These are phyloP conservation scores for Aspergillus sp. DNA, from an alignment of 2,329 filamentous ascomycete species.

Conservation along the genomic window DNA sequence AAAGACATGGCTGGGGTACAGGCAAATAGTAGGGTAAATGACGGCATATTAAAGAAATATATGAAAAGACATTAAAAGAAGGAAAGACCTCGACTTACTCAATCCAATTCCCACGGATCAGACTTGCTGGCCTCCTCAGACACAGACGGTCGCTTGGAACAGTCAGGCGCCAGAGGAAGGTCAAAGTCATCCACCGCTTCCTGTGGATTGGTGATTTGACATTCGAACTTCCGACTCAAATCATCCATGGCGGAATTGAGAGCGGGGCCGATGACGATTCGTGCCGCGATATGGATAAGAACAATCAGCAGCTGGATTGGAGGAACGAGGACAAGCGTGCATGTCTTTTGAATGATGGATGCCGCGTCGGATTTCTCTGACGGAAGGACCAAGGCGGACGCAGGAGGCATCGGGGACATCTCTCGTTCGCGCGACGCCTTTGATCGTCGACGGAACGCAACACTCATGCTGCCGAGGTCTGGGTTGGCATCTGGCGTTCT, in stretches of 20 bases:
- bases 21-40: not conserved
- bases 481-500: constrained; percentile 28
- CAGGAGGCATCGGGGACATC: constrained; percentile 66
- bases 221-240: constrained; percentile 17
- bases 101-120: constrained; percentile 32
- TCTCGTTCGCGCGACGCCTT: constrained; percentile 57
- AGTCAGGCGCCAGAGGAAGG: constrained; percentile 34
- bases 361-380: constrained; percentile 56
- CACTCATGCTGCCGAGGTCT: constrained; percentile 30
- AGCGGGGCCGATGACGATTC: constrained; percentile 56
- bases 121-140: constrained; percentile 22
- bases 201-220: constrained; percentile 13
- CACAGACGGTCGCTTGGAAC: constrained; percentile 16
- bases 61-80: not conserved
- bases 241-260: constrained; percentile 19
- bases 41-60: constrained; percentile 4
- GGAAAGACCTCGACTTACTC: constrained; percentile 10
- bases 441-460: constrained; percentile 52
- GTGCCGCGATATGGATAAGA: constrained; percentile 78
- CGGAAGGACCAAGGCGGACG: constrained; percentile 61
- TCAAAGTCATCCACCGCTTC: constrained; percentile 39
- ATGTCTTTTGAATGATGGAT: constrained; percentile 73
- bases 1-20: constrained; percentile 1
- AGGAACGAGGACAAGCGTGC: constrained; percentile 74
- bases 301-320: constrained; percentile 74